Evolutionary conservation across 2,329 filamentous ascomycete genomes (phyloP).

Genomic region (Claviceps purpurea): DNA sequence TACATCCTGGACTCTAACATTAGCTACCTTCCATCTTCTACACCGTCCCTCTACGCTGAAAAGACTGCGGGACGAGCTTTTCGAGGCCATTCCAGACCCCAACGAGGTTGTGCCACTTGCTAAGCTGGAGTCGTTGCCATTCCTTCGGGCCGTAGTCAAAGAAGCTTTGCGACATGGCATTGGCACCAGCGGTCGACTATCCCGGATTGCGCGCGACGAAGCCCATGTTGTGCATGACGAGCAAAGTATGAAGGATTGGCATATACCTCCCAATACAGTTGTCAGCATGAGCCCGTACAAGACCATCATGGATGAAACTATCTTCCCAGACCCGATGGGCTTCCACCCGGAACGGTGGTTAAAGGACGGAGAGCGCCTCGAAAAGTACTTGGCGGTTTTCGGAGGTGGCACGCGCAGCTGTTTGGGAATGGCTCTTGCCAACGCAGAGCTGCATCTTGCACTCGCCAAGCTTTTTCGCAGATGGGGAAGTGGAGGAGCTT

Average conservation of each 20-base stretch:
- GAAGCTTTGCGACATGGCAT: conserved; percentile 37
- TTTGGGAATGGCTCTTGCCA: conserved; percentile 24
- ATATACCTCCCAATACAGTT: conserved; percentile 20
- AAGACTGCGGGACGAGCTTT: conserved; percentile 23
- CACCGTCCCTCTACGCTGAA: conserved; percentile 17
- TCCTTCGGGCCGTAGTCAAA: conserved; percentile 36
- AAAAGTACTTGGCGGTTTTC: conserved; percentile 22
- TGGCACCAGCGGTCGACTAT: conserved; percentile 31
- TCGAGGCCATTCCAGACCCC: conserved; percentile 19
- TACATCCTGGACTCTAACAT: conserved; percentile 22
- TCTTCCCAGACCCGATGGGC: conserved; percentile 19
- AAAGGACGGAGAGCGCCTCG: conserved; percentile 16
- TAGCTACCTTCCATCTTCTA: conserved; percentile 23
- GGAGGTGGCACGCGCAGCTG: conserved; percentile 22
- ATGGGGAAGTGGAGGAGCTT: conserved; percentile 22
- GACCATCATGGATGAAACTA: conserved; percentile 19
- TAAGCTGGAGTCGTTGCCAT: conserved; percentile 23
- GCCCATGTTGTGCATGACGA: conserved; percentile 17
- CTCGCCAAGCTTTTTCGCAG: conserved; percentile 24
- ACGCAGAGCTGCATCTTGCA: conserved; percentile 24
- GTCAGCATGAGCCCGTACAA: conserved; percentile 25
- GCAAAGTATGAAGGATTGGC: conserved; percentile 14
- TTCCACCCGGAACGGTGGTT: conserved; percentile 25
- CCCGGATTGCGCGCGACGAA: conserved; percentile 31
- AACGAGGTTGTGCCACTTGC: conserved; percentile 15